Percentiles rank a stretch among this genome's conserved stretches.
Conservation (phyloP, 805 yeast species). For the Candida xyloterini region DNA sequence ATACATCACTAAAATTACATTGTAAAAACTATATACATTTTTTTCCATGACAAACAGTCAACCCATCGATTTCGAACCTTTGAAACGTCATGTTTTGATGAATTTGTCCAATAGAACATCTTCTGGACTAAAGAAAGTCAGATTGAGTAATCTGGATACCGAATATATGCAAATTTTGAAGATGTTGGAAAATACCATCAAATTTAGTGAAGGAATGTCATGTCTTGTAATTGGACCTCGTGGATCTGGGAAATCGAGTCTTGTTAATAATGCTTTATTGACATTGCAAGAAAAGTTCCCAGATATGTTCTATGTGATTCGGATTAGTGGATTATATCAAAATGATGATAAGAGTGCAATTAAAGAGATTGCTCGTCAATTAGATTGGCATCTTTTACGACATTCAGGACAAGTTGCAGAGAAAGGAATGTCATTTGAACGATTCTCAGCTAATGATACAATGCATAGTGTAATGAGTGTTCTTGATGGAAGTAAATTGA, state of each 20-base stretch:
- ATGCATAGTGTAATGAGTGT: conserved; percentile 55
- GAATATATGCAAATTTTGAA: conserved; percentile 50
- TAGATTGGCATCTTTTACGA: conserved; percentile 44
- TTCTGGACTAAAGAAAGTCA: conserved; percentile 11
- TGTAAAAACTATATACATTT: neutral
- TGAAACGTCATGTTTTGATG: conserved; percentile 8
- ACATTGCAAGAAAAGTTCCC: conserved; percentile 40
- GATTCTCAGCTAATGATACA: conserved; percentile 44
- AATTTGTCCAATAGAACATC: conserved; percentile 23
- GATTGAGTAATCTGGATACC: conserved; percentile 36
- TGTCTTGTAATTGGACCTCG: conserved; percentile 77
- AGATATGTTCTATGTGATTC: conserved; percentile 58
- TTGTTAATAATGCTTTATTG: conserved; percentile 55
- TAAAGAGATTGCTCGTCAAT: conserved; percentile 79
- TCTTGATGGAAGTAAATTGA: conserved; percentile 39
- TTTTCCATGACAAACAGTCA: conserved; percentile 6
- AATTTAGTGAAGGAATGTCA: conserved; percentile 76
- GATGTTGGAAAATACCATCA: conserved; percentile 61
- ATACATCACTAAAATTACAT: too few relatives aligned
- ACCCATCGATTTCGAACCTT: neutral
- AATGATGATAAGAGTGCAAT: conserved; percentile 75
- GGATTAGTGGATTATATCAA: conserved; percentile 69
- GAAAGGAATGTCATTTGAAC: conserved; percentile 13
- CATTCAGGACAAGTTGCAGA: conserved; percentile 9
- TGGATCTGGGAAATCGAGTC: conserved; percentile 68